Percentiles rank a stretch among this genome's conserved stretches.
Conservation (phyloP, 805 yeast genomes). For the Barnettozyma siamensis region DNA sequence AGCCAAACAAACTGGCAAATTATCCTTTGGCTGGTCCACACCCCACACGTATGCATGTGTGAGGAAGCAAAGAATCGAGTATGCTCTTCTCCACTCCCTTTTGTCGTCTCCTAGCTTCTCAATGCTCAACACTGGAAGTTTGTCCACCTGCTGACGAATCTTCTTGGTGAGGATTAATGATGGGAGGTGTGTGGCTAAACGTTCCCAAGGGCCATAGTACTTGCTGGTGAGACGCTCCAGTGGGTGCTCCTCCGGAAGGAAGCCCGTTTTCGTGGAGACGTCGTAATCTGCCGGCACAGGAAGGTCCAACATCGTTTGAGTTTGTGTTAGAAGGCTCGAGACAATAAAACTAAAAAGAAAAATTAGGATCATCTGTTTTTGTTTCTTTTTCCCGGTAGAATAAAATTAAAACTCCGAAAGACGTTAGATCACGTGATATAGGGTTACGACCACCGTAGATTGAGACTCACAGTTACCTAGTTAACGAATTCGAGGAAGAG, state of each 20-base stretch:
- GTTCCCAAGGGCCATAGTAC: constrained; percentile 78
- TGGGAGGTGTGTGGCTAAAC: constrained; percentile 58
- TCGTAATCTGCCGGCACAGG: constrained; percentile 61
- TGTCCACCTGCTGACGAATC: constrained; percentile 58
- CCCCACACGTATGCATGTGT: constrained; percentile 93
- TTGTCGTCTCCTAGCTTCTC: constrained; percentile 33
- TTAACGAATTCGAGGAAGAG: too few relatives aligned
- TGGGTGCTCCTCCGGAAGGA: constrained; percentile 69
- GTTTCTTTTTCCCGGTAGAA: too few relatives aligned
- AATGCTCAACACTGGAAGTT: constrained; percentile 51
- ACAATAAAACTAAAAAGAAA: too few relatives aligned
- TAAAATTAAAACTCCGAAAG: too few relatives aligned
- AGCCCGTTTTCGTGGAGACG: constrained; percentile 67
- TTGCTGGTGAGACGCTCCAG: constrained; percentile 49
- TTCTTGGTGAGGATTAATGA: constrained; percentile 62
- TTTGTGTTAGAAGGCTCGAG: too few relatives aligned
- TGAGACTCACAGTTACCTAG: too few relatives aligned
- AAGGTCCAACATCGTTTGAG: constrained; percentile 27
- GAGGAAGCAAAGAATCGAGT: constrained; percentile 69
- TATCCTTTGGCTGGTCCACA: constrained; percentile 51
- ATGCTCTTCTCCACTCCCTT: constrained; percentile 70
- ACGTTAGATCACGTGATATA: too few relatives aligned
- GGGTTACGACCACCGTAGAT: too few relatives aligned
- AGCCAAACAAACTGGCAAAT: constrained; percentile 63
- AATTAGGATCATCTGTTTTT: too few relatives aligned